These are phyloP conservation scores for Glycyrrhiza uralensis DNA, from an alignment of 306 rosid species.

Conservation along the genomic window DNA sequence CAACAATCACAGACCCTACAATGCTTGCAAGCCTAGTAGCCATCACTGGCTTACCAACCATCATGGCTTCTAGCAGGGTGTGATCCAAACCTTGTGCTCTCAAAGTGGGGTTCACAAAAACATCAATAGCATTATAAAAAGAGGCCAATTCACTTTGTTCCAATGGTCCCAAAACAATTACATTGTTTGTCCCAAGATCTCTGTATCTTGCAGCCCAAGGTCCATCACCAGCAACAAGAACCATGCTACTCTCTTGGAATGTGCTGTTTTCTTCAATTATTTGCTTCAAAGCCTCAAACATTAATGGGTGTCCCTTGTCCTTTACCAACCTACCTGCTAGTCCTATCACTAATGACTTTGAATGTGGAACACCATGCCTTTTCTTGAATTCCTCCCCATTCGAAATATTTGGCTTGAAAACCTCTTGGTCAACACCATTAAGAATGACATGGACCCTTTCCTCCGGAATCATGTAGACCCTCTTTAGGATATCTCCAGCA, in stretches of 20 bases:
- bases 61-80: slow-evolving; percentile 62
- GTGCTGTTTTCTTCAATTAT: slow-evolving; percentile 40
- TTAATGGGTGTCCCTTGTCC: slow-evolving; percentile 75
- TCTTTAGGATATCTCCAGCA: slow-evolving; percentile 62
- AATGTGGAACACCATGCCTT: slow-evolving; percentile 39
- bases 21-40: slow-evolving; percentile 73
- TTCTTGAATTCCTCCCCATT: slow-evolving; percentile 41
- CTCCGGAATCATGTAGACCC: slow-evolving; percentile 70
- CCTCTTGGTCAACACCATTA: slow-evolving; percentile 64
- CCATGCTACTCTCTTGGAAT: slow-evolving; percentile 36
- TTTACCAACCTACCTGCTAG: slow-evolving; percentile 69
- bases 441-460: slow-evolving; percentile 66
- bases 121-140: slow-evolving; percentile 31
- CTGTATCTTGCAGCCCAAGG: slow-evolving; percentile 76
- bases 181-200: slow-evolving; percentile 48
- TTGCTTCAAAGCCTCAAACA: slow-evolving; percentile 63
- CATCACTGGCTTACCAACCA: slow-evolving; percentile 61
- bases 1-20: slow-evolving; percentile 58
- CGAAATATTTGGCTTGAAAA: slow-evolving; percentile 52
- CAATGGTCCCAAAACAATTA: slow-evolving; percentile 56
- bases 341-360: slow-evolving; percentile 55
- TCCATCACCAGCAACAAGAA: slow-evolving; percentile 73
- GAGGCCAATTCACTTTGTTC: slow-evolving; percentile 56
- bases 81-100: slow-evolving; percentile 60
- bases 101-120: slow-evolving; percentile 14